Evolutionary conservation across 106 monocot species (phyloP), one percentile per base, ranked within the genome.

Genomic region (Agapanthus africanus): DNA sequence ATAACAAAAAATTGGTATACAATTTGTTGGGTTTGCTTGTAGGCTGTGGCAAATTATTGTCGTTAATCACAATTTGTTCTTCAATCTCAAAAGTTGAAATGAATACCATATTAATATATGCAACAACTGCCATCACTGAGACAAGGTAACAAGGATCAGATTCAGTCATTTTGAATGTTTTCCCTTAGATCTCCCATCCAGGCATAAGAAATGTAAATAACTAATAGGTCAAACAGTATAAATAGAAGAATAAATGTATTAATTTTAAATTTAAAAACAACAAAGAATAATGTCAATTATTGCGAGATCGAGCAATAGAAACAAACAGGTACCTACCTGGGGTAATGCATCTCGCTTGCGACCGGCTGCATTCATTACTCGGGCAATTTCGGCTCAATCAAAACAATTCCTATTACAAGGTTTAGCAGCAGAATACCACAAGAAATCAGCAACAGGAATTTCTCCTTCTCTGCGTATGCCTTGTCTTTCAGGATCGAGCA

Each of bases 321-420:
- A 21, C 1, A 42, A 67, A 37, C 69, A 64, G 40, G 9, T 76
- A 64, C 34, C 71, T 51, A 91, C 95, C 95, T 95, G 85, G 25
- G 95, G 95, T 59, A 95, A 65, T 56, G 91, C 88, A 72, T 91
- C 95, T 50, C 86, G 69, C 68, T 79, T 82, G 30, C 80, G 78
- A 67, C 95, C 91, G 72, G 95, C 91, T 72, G 88, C 95, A 86
- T 95, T 95, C 95, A 95, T 91, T 51, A 95, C 86, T 77, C 95
- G 72, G 38, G 95, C 85, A 67, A 95, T 91, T 83, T 95, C 95
- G 49, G 95, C 95, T 68, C 95, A 85, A 75, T 95, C 95, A 75
- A 95, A 95, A 78, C 95, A 95, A 84, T 95, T 95, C 72, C 91
- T 88, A 51, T 70, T 95, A 67, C 95, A 95, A 71, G 91, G 76